These are phyloP conservation scores for Chlorella sp. DNA, from an alignment of 139 green algal genomes.

Conservation along the genomic window DNA sequence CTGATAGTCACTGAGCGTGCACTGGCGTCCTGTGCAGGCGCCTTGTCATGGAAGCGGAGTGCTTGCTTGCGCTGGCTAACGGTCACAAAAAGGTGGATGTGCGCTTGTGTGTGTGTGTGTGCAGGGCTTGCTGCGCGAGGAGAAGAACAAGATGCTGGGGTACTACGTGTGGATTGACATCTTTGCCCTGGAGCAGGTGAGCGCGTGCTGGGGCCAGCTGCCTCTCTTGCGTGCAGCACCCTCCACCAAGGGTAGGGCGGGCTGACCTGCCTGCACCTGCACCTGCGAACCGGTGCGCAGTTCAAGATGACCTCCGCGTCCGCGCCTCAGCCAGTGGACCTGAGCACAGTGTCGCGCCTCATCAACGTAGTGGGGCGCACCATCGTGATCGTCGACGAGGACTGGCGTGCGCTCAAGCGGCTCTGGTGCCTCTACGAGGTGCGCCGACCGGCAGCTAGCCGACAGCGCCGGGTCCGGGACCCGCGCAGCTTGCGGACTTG, in stretches of 20 bases:
- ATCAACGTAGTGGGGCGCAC: slow-evolving; percentile 9
- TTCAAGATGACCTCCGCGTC: too few relatives aligned
- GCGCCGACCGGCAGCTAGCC: neutral
- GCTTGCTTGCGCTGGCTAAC: too few relatives aligned
- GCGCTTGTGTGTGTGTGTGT: neutral
- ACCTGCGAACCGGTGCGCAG: too few relatives aligned
- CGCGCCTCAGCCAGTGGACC: slow-evolving; percentile 5
- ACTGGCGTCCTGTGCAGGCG: neutral
- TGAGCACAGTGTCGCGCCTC: neutral
- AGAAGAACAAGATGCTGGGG: slow-evolving; percentile 1
- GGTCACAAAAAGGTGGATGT: too few relatives aligned
- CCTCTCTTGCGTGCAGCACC: neutral
- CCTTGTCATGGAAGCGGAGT: too few relatives aligned
- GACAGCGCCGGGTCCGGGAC: too few relatives aligned
- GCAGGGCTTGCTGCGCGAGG: neutral
- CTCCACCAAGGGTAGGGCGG: too few relatives aligned
- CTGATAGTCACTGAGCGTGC: neutral
- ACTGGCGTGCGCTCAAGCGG: neutral
- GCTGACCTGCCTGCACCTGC: too few relatives aligned
- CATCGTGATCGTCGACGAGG: slow-evolving; percentile 3
- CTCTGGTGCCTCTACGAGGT: slow-evolving; percentile 4
- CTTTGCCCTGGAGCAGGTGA: neutral
- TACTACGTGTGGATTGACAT: slow-evolving; percentile 21
- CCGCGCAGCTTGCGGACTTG: too few relatives aligned
- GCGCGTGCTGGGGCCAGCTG: neutral